Percentiles rank a stretch among this genome's conserved stretches.
These are phyloP conservation scores for Vickermania ingenoplastis DNA, from an alignment of 208 protist species.

Conservation along the genomic window DNA sequence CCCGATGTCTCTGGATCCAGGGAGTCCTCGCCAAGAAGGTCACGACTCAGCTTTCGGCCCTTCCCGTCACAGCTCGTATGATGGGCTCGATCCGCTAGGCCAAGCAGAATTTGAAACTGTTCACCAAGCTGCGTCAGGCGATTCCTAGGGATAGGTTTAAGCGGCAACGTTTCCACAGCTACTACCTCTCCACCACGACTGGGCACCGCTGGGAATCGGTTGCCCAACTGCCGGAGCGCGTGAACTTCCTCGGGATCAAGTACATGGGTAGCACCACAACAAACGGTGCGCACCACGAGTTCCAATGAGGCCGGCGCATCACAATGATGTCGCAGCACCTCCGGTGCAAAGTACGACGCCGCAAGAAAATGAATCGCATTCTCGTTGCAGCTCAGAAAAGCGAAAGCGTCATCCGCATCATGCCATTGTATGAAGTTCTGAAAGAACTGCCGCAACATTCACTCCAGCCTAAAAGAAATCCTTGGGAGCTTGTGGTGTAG, in stretches of 20 bases:
- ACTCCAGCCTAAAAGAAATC: too few species aligned
- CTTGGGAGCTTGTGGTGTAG: too few species aligned
- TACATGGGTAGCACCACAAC: constrained; percentile 10
- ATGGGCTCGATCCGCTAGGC: neutral
- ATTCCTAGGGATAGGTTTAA: neutral
- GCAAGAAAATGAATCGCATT: neutral
- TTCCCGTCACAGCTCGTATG: neutral
- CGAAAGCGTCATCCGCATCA: neutral
- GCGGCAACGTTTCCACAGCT: neutral
- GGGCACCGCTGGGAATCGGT: neutral
- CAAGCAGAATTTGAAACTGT: neutral
- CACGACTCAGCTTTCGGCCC: neutral
- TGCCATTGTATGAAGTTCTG: neutral
- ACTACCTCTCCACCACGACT: neutral
- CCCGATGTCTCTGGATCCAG: neutral
- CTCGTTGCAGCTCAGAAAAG: neutral
- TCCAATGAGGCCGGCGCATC: too few species aligned
- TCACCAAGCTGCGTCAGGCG: neutral
- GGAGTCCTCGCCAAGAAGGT: neutral
- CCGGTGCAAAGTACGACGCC: neutral
- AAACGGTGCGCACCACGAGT: constrained; percentile 16
- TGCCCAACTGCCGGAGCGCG: constrained; percentile 5
- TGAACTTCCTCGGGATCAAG: constrained; percentile 14
- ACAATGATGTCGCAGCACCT: neutral
- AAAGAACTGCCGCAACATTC: neutral